These are phyloP conservation scores for Avena atlantica DNA, from an alignment of 176 grass and related monocot genomes.

Conservation along the genomic window DNA sequence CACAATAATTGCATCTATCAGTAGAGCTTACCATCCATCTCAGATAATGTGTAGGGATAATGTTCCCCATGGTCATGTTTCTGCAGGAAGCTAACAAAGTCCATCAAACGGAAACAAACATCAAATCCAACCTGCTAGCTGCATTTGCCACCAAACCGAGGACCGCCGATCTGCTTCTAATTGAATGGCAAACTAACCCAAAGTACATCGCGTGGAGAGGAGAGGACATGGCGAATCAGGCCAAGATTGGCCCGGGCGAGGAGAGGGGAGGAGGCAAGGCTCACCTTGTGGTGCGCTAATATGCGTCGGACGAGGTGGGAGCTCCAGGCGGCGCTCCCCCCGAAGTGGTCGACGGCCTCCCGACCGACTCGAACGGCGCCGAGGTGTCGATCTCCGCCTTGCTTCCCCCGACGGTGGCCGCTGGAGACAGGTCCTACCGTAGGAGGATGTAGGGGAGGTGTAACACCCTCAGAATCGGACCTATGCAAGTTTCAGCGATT, in stretches of 20 bases:
- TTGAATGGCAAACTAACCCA: not conserved
- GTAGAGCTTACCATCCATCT: no score
- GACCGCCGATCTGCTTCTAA: not conserved
- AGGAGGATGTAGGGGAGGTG: no score
- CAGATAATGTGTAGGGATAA: no score
- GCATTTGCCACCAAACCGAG: not conserved
- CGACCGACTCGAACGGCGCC: conserved; percentile 84
- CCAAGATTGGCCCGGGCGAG: not conserved
- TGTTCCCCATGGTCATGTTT: conserved; percentile 37
- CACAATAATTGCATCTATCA: no score
- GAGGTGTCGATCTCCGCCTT: conserved; percentile 91
- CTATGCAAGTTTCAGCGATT: no score
- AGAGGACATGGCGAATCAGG: not conserved
- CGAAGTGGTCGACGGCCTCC: conserved; percentile 87
- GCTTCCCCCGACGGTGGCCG: not conserved
- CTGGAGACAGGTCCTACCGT: not conserved
- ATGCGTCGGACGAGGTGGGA: conserved; percentile 59
- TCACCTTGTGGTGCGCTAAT: conserved; percentile 47
- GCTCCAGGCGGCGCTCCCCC: conserved; percentile 75
- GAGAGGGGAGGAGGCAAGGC: no score
- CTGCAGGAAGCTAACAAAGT: conserved; percentile 26
- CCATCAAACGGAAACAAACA: not conserved
- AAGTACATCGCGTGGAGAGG: no score
- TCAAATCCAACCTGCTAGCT: no score
- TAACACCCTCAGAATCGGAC: no score